phyloP scores from a whole-genome alignment of 306 rosid genomes.

The Quillaja saponaria region DNA sequence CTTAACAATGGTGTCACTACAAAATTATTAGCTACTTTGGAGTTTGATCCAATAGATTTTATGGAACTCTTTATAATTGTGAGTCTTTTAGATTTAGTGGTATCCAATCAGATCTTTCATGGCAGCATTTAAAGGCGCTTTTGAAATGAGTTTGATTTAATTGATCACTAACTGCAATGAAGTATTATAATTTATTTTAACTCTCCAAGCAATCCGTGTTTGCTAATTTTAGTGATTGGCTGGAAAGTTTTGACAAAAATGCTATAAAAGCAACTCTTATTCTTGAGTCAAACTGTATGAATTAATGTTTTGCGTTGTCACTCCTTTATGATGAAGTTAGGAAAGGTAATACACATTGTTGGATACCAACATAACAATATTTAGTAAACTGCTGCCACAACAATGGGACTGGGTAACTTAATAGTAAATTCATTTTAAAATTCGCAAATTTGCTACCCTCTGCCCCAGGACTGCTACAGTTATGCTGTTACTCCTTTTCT shows the following conservation, averaged over 20 bases:
- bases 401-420: not conserved
- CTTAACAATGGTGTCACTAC: no score
- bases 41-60: no score
- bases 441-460: not conserved
- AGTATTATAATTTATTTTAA: no score
- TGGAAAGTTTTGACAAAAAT: conserved; percentile 20
- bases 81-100: not conserved
- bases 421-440: not conserved
- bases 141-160: no score
- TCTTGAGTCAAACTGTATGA: conserved; percentile 6
- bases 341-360: conserved; percentile 9
- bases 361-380: not conserved
- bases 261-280: not conserved
- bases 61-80: no score
- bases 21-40: no score
- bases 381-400: conserved; percentile 14
- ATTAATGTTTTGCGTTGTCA: conserved; percentile 2
- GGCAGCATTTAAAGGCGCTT: not conserved
- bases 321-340: conserved; percentile 22
- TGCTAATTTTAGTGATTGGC: not conserved
- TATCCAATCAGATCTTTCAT: no score
- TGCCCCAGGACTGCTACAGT: not conserved
- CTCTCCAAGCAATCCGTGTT: no score
- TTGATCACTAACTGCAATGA: no score
- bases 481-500: conserved; percentile 16